phyloP scores from a whole-genome alignment of 768 basidiomycete genomes.

The Hysterangium stoloniferum region DNA sequence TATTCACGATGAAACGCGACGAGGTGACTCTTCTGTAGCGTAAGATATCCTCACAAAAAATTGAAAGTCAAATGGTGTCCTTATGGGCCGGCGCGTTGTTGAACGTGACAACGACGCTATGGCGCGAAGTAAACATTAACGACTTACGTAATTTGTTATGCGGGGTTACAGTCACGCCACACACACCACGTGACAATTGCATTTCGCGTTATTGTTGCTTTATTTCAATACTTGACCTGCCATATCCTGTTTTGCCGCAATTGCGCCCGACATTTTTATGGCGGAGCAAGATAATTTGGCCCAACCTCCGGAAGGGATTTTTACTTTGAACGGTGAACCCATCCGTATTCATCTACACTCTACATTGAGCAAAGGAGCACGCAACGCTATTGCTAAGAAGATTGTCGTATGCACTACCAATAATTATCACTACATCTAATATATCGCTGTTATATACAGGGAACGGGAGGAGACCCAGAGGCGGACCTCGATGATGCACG shows the following conservation, averaged over 20 bases:
- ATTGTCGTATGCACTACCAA: background rate
- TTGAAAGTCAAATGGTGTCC: too few relatives aligned
- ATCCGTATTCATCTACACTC: constrained; percentile 7
- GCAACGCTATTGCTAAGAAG: background rate
- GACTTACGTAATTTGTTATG: background rate
- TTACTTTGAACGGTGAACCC: background rate
- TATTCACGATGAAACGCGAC: background rate
- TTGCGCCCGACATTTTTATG: background rate
- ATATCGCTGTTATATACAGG: background rate
- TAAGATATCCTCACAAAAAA: background rate
- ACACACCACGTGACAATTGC: too few relatives aligned
- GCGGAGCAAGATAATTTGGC: background rate
- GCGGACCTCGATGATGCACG: background rate
- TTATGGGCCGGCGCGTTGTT: too few relatives aligned
- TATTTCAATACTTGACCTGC: too few relatives aligned
- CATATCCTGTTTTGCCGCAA: background rate
- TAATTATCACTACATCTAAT: background rate
- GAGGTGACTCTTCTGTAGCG: constrained; percentile 1
- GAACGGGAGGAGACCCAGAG: constrained; percentile 2
- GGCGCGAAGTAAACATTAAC: background rate
- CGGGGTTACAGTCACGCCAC: too few relatives aligned
- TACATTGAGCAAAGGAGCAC: constrained; percentile 1
- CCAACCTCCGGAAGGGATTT: background rate
- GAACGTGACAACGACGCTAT: too few relatives aligned
- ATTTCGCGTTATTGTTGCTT: too few relatives aligned